These are phyloP conservation scores for Phytopythium mirpurense DNA, from an alignment of 352 stramenopile genomes.

Conservation along the genomic window DNA sequence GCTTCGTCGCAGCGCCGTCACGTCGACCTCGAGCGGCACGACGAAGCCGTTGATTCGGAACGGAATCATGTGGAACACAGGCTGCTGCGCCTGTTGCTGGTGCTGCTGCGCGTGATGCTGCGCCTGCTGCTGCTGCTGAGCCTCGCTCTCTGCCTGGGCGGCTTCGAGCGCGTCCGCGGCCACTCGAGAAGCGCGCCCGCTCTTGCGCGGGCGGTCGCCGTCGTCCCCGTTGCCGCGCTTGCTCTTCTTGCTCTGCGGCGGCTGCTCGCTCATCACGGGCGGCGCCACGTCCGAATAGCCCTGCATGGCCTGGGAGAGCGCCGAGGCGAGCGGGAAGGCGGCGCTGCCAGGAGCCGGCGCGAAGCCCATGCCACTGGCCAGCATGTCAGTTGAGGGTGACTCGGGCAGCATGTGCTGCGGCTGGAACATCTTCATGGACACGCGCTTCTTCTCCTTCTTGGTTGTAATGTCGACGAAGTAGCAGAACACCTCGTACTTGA, in stretches of 20 bases:
- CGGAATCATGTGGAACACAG: slow-evolving; percentile 53
- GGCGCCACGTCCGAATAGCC: slow-evolving; percentile 38
- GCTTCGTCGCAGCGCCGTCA: slow-evolving; percentile 47
- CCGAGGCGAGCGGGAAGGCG: slow-evolving; percentile 25
- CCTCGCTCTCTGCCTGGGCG: slow-evolving; percentile 5
- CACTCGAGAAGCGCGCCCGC: slow-evolving; percentile 16
- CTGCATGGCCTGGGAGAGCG: slow-evolving; percentile 22
- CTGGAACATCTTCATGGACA: slow-evolving; percentile 66
- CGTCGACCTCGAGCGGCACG: slow-evolving; percentile 63
- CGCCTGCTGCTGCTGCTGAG: slow-evolving; percentile 17
- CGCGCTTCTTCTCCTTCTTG: slow-evolving; percentile 58
- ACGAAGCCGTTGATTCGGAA: slow-evolving; percentile 74
- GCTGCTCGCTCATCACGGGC: slow-evolving; percentile 13
- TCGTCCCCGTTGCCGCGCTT: slow-evolving; percentile 17
- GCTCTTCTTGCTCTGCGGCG: slow-evolving; percentile 17
- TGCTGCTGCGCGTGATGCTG: slow-evolving; percentile 17
- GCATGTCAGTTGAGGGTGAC: slow-evolving; percentile 7
- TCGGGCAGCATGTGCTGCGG: slow-evolving; percentile 7
- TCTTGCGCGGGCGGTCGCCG: slow-evolving; percentile 43
- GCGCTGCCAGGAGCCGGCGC: slow-evolving; percentile 7
- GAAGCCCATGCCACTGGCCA: slow-evolving; percentile 20
- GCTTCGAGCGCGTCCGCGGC: neutral
- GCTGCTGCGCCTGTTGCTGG: slow-evolving; percentile 32
- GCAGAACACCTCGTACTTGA: slow-evolving; percentile 80
- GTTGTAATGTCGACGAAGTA: slow-evolving; percentile 70